Percentiles rank a stretch among this genome's conserved stretches.
phyloP scores from a whole-genome alignment of 768 basidiomycete genomes.

The Leccinellum luteum region DNA sequence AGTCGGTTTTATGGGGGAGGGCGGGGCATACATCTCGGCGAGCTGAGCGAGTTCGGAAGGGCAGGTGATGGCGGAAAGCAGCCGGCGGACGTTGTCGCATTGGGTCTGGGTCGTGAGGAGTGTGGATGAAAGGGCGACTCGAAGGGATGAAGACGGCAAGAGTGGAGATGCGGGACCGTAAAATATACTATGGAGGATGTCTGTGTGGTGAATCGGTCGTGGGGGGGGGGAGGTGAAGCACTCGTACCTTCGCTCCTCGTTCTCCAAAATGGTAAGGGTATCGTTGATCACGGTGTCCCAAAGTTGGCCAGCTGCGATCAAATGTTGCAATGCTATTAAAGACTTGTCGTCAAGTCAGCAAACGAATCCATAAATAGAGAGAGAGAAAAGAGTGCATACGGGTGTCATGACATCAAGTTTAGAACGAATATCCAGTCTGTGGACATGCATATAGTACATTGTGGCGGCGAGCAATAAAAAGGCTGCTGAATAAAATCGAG shows the following conservation, averaged over 20 bases:
- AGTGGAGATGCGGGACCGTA: neutral
- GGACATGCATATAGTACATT: conserved; percentile 39
- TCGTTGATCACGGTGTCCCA: conserved; percentile 79
- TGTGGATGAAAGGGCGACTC: conserved; percentile 69
- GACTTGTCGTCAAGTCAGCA: conserved; percentile 42
- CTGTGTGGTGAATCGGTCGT: no score
- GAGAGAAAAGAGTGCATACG: conserved; percentile 38
- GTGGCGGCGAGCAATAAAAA: conserved; percentile 39
- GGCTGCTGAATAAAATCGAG: conserved; percentile 42
- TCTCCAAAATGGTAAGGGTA: conserved; percentile 61
- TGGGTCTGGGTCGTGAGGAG: conserved; percentile 75
- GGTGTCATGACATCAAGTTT: conserved; percentile 51
- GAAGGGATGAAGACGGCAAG: conserved; percentile 39
- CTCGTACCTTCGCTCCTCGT: conserved; percentile 63
- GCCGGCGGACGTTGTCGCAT: conserved; percentile 77
- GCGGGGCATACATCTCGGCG: conserved; percentile 86
- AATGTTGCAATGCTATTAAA: conserved; percentile 60
- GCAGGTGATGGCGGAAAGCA: conserved; percentile 73
- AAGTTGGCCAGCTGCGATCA: conserved; percentile 61
- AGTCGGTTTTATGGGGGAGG: conserved; percentile 47
- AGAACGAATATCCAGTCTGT: conserved; percentile 28
- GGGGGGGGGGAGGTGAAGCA: neutral
- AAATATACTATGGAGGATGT: neutral
- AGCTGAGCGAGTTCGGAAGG: conserved; percentile 73
- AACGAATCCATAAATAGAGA: neutral